Evolutionary conservation across 768 basidiomycete species (phyloP).

Genomic region (Tubosaeta sp.): DNA sequence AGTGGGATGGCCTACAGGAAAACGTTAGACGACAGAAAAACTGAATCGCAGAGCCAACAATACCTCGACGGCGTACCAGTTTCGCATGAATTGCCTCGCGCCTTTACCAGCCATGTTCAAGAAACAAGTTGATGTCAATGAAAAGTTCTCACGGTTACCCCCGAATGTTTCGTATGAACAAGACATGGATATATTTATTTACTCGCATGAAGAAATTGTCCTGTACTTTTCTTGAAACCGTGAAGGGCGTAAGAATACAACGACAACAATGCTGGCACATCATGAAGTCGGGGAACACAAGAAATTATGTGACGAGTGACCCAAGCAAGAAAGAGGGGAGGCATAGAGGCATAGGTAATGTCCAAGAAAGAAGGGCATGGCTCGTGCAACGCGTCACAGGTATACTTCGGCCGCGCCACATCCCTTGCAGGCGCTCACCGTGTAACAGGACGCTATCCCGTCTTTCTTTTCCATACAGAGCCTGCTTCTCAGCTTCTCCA

Average conservation of each 20-base stretch:
- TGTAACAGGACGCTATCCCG: slow-evolving; percentile 17
- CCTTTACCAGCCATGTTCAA: slow-evolving; percentile 23
- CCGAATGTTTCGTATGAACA: slow-evolving; percentile 8
- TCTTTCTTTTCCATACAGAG: slow-evolving; percentile 38
- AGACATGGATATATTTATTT: slow-evolving; percentile 22
- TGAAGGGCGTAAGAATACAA: slow-evolving; percentile 25
- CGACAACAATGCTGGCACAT: slow-evolving; percentile 27
- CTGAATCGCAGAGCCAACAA: background rate
- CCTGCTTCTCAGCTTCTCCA: slow-evolving; percentile 56
- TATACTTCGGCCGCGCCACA: slow-evolving; percentile 22
- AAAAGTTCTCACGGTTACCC: slow-evolving; percentile 13
- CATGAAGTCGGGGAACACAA: slow-evolving; percentile 13
- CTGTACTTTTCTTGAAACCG: slow-evolving; percentile 11
- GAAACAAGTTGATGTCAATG: background rate
- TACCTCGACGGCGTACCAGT: slow-evolving; percentile 48
- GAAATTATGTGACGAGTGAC: slow-evolving; percentile 20
- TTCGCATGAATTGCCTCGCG: slow-evolving; percentile 30
- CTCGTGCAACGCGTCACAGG: slow-evolving; percentile 22
- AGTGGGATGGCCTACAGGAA: slow-evolving; percentile 45
- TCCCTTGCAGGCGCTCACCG: slow-evolving; percentile 28
- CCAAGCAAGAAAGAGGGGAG: slow-evolving; percentile 4
- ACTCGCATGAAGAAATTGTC: slow-evolving; percentile 29
- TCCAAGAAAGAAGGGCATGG: slow-evolving; percentile 8
- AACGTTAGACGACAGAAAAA: background rate
- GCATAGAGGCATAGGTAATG: slow-evolving; percentile 21